These are phyloP conservation scores for Sporobolus alterniflorus DNA, from an alignment of 202 grass and related monocot genomes.

Conservation along the genomic window DNA sequence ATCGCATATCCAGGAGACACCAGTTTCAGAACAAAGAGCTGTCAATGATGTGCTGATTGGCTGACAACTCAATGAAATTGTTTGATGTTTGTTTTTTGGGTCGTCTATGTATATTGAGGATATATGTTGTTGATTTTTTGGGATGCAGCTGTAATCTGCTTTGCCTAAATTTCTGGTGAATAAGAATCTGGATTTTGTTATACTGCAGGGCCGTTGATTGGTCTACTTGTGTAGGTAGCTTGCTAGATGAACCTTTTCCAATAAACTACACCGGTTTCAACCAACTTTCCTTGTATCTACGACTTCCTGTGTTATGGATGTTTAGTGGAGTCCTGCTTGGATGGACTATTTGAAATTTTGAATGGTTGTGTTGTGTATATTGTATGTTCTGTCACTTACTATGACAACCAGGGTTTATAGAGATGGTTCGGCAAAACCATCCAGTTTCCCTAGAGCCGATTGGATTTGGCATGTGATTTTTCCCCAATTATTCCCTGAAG, in stretches of 20 bases:
- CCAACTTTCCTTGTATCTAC: constrained; percentile 6
- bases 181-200: constrained; percentile 11
- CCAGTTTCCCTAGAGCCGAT: background rate
- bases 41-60: background rate
- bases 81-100: background rate
- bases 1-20: background rate
- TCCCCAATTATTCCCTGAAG: background rate
- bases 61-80: background rate
- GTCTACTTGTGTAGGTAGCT: constrained; percentile 31
- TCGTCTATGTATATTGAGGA: background rate
- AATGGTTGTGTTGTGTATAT: background rate
- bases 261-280: constrained; percentile 8
- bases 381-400: background rate
- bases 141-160: background rate
- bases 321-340: background rate
- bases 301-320: background rate
- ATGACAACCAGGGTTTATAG: background rate
- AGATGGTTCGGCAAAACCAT: background rate
- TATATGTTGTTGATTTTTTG: background rate
- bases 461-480: background rate
- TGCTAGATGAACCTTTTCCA: constrained; percentile 15
- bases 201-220: constrained; percentile 20
- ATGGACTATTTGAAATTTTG: constrained; percentile 3
- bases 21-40: background rate
- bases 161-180: constrained; percentile 14